Base-by-base conservation (phyloP, 345 rosid species). In the Streptanthus diversifolius region DNA sequence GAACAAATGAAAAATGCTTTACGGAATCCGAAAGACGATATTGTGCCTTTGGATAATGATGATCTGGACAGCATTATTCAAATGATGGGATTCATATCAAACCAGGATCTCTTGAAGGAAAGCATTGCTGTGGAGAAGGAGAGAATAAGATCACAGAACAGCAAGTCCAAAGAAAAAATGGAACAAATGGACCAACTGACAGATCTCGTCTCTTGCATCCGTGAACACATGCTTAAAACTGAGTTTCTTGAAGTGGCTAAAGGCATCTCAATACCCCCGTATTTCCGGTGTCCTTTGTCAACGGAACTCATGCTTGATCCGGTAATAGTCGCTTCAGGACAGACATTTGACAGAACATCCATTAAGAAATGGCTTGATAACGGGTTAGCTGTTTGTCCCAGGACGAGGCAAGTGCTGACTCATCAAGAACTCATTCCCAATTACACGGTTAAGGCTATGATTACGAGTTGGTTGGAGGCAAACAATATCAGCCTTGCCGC, bases 251-350 rank as follows among this genome's bases (percentile, higher is more conserved):
- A 86, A 76, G 80, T 84, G 30, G 77, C 82, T 64, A 82, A 76
- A 66, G 91, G 96, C 18, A 58, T 87, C 68, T 78, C 77, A 24
- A 78, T 86, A 60, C 98, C 98, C 30, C 77, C 96, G 6, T 88
- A 85, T 68, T 91, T 89, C 80, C 87, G 88, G 33, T 91, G 98
- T 66, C 95, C 98, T 25, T 75, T 93, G 67, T 93, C 97, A 14
- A 81, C 88, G 68, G 95, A 91, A 64, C 96, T 91, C 76, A 93
- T 93, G 97, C 48, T 76, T 78, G 91, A 93, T 81, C 98, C 98
- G 8, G 97, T 93, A 69, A 91, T 89, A 48, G 87, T 93, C 74
- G 92, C 96, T 78, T 91, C 97, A 21, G 98, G 98, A 54, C 95
- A 89, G 84, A 93, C 98, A 59, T 93, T 84, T 73, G 98, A 93